Base-by-base conservation (phyloP, 805 yeast species). In the Barnettozyma siamensis region DNA sequence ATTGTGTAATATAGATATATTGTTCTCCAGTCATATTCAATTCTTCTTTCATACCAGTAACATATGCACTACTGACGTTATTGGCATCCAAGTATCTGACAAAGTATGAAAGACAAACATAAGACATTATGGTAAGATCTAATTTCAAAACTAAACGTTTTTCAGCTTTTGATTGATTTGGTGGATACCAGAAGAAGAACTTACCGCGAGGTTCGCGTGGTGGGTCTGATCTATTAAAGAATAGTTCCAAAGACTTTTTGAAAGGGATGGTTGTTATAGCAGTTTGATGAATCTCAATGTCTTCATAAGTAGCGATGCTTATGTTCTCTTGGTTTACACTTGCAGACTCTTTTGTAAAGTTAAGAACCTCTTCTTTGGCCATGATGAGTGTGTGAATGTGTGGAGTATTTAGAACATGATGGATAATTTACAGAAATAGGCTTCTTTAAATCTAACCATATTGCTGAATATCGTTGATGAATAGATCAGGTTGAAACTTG, bases 1-100 rank as follows among this genome's bases (percentile, higher is more conserved):
- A 30, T 30, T 41, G 44, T 7, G 32, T 29, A 9, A 78, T 67
- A 37, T 38, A 42, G 24, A 39, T 40, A 16, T 42, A 46, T 29
- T 51, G 48, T 49, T 75, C 73, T 10, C 80, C 79, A 33, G 64
- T 51, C 64, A 80, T 67, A 3, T 65, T 63, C 30, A 78, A 60
- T 30, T 64, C 75, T 49, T 69, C 75, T 45, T 68, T 58, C 70
- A 79, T 65, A 7, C 81, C 79, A 23, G 75, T 66, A 26, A 73
- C 73, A 48, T 77, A 78, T 1, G 83, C 84, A 51, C 77, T 74
- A 38, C 70, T 67, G 38, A 79, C 58, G 56, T 80, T 80, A 23
- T 76, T 62, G 38, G 69, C 73, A 53, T 80, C 85, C 43, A 80
- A 56, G 43, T 68, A 72, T 53, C 76, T 76, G 40, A 74, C 72